Conservation (phyloP, 1,284 basidiomycete species). For the Pseudozyma sp. region DNA sequence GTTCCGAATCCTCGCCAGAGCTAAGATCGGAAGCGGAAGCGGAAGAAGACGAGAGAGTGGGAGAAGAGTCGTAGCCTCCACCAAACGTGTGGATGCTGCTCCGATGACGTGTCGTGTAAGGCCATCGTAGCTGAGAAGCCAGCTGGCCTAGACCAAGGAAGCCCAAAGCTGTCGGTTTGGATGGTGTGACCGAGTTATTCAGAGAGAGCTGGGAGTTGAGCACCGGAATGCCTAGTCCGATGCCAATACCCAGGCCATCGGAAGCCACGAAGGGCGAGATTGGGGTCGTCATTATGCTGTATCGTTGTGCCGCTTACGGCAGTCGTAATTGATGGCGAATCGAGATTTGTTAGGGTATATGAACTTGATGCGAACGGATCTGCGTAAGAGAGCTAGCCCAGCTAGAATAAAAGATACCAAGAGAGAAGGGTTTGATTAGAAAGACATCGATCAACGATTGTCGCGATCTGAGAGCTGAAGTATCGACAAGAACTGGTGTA, state of each 20-base stretch:
- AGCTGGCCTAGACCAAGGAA: slow-evolving; percentile 75
- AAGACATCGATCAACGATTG: slow-evolving; percentile 34
- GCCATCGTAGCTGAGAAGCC: slow-evolving; percentile 20
- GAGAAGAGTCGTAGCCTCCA: slow-evolving; percentile 24
- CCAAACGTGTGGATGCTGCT: slow-evolving; percentile 8
- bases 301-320: too few species aligned
- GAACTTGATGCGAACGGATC: too few species aligned
- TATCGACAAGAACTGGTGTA: too few species aligned
- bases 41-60: slow-evolving; percentile 13
- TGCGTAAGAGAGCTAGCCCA: too few species aligned
- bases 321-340: slow-evolving; percentile 1
- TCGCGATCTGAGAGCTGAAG: neutral
- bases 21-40: slow-evolving; percentile 10
- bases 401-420: neutral
- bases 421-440: neutral
- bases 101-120: slow-evolving; percentile 21
- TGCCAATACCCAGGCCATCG: slow-evolving; percentile 18
- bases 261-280: neutral
- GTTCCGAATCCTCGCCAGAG: neutral
- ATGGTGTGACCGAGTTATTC: slow-evolving; percentile 77
- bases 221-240: slow-evolving; percentile 72
- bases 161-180: neutral
- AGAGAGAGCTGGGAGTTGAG: slow-evolving; percentile 94
- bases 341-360: too few species aligned
- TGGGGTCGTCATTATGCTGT: neutral